A percentile compares a stretch with the other conserved stretches of the same genome.
Evolutionary conservation across 371 early-diverging fungal species (phyloP).

Genomic region (Mucor plumbeus): DNA sequence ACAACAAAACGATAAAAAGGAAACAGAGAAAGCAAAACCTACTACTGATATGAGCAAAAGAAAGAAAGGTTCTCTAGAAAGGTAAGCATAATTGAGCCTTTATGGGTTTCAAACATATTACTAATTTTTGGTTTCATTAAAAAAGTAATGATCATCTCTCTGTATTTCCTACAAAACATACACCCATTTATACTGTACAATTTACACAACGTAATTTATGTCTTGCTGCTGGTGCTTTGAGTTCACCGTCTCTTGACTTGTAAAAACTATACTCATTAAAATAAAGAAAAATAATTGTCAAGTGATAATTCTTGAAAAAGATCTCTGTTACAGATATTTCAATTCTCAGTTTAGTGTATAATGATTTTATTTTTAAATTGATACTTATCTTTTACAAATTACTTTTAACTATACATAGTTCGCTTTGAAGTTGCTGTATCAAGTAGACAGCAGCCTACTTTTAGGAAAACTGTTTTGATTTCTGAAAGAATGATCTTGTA

Average conservation of each 20-base stretch:
- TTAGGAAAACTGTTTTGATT: too few relatives aligned
- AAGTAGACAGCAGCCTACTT: too few relatives aligned
- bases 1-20: constrained; percentile 40
- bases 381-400: too few relatives aligned
- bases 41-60: constrained; percentile 28
- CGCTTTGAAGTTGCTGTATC: too few relatives aligned
- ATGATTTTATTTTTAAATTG: too few relatives aligned
- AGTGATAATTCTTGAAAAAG: neutral
- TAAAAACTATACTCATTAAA: constrained; percentile 6
- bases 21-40: constrained; percentile 27
- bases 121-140: neutral
- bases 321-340: neutral
- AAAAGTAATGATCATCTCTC: constrained; percentile 69
- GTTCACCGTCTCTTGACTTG: constrained; percentile 12
- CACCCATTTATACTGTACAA: constrained; percentile 87
- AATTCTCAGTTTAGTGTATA: too few relatives aligned
- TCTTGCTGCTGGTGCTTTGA: constrained; percentile 69
- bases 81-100: constrained; percentile 23
- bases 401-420: too few relatives aligned
- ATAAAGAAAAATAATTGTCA: neutral
- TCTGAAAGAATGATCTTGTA: too few relatives aligned
- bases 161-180: constrained; percentile 91
- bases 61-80: constrained; percentile 42
- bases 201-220: constrained; percentile 94
- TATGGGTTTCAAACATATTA: neutral